Evolutionary conservation across 331 rosid species (phyloP).

Genomic region (Phaseolus coccineus): DNA sequence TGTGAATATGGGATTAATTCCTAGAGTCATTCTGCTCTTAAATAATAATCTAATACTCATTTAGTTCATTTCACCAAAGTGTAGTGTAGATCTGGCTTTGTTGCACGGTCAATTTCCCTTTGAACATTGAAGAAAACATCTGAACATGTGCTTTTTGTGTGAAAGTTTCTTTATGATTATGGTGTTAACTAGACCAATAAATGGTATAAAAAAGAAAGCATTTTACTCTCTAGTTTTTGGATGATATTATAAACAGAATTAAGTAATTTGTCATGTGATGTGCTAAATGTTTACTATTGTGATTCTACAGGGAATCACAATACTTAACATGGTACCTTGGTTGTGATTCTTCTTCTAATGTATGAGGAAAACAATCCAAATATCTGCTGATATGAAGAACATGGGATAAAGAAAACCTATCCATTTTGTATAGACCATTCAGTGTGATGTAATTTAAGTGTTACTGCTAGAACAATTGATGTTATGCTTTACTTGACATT

Average conservation of each 20-base stretch:
- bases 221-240: slow-evolving; percentile 6
- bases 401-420: not conserved
- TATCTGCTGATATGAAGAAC: slow-evolving; percentile 6
- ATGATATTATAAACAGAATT: not conserved
- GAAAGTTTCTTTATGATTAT: slow-evolving; percentile 13
- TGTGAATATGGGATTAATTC: slow-evolving; percentile 2
- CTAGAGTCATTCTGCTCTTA: slow-evolving; percentile 13
- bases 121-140: not conserved
- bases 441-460: not conserved
- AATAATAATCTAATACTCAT: slow-evolving; percentile 6
- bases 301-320: no score
- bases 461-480: slow-evolving; percentile 26
- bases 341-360: not conserved
- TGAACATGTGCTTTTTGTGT: not conserved
- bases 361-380: slow-evolving; percentile 1
- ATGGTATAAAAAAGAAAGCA: not conserved
- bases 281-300: not conserved
- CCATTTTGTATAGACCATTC: not conserved
- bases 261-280: slow-evolving; percentile 30
- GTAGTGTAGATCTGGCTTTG: not conserved
- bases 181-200: slow-evolving; percentile 13
- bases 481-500: slow-evolving; percentile 1
- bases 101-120: slow-evolving; percentile 8
- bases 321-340: not conserved
- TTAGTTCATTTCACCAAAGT: slow-evolving; percentile 21